Evolutionary conservation across 768 basidiomycete species (phyloP), one percentile per base, ranked within the genome.

Genomic region (Phaeolepiota aurea): DNA sequence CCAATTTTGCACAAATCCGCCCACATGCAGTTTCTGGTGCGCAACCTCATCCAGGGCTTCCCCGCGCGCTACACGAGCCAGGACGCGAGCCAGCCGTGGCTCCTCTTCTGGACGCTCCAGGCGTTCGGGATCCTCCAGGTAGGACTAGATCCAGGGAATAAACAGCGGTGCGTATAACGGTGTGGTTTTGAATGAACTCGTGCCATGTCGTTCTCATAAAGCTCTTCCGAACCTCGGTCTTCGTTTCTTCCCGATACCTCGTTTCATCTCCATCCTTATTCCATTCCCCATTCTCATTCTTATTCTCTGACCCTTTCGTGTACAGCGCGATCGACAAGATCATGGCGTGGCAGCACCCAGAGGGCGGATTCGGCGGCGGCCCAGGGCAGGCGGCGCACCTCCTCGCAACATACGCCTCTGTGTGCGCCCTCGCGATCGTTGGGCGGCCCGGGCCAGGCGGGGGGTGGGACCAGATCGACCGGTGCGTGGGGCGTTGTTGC

Each of bases 61-160:
- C 89, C 92, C 0, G 65, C 70, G 9, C 69, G 80, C 41, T 98
- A 89, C 56, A 71, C 68, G 14, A 80, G 79, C 34, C 85, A 97
- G 52, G 96, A 98, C 56, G 93, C 94, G 0, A 92, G 88, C 49
- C 83, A 94, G 51, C 87, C 96, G 0, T 98, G 96, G 96, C 65
- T 97, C 20, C 57, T 97, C 44, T 97, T 87, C 63, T 98, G 96
- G 93, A 82, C 80, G 0, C 55, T 93, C 7, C 92, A 99, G 51
- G 70, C 82, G 11, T 84, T 96, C 51, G 82, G 85, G 50, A 55
- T 79, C 2, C 55, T 94, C 32, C 87, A 90, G 37, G 80, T 88
- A 4, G 81, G 66, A 1, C 51, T 94, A 37, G 91, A 93, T 66
- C 79, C 81, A 1, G 71, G 63, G 14, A 90, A 76, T 51, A 86